Conservation (phyloP, 2,329 filamentous ascomycete species). For the Penicillium paneum region DNA sequence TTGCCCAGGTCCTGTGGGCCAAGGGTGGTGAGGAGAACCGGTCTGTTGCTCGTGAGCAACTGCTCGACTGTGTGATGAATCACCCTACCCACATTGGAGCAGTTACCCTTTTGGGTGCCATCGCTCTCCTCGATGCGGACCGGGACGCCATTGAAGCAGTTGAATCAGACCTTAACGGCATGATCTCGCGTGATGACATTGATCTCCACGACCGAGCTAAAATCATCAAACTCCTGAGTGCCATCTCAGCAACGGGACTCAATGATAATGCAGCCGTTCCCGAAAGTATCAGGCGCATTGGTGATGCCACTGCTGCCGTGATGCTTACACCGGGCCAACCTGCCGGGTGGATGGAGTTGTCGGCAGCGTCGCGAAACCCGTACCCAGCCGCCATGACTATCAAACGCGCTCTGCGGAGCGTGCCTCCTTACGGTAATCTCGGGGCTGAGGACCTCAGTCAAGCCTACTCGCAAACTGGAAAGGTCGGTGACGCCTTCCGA, state of each 20-base stretch:
- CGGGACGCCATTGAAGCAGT: conserved; percentile 77
- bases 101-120: conserved; percentile 75
- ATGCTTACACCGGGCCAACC: conserved; percentile 78
- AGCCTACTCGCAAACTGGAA: conserved; percentile 72
- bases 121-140: conserved; percentile 78
- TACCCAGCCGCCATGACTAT: conserved; percentile 73
- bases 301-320: conserved; percentile 70
- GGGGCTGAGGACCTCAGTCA: conserved; percentile 66
- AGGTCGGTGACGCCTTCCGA: conserved; percentile 69
- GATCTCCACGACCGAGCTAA: conserved; percentile 62
- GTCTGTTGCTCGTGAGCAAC: conserved; percentile 70
- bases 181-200: conserved; percentile 67
- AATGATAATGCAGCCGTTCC: conserved; percentile 42
- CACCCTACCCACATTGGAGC: conserved; percentile 74
- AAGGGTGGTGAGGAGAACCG: conserved; percentile 72
- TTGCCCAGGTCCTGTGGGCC: conserved; percentile 92
- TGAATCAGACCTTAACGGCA: conserved; percentile 67
- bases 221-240: conserved; percentile 72
- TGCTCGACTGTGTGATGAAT: conserved; percentile 76
- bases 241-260: conserved; percentile 61
- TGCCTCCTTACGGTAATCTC: conserved; percentile 69
- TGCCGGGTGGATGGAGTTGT: conserved; percentile 75
- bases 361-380: conserved; percentile 54
- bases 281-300: conserved; percentile 52
- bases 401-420: conserved; percentile 68